Conservation (phyloP, 2,329 filamentous ascomycete species). For the Davidsoniella neocaledoniae region DNA sequence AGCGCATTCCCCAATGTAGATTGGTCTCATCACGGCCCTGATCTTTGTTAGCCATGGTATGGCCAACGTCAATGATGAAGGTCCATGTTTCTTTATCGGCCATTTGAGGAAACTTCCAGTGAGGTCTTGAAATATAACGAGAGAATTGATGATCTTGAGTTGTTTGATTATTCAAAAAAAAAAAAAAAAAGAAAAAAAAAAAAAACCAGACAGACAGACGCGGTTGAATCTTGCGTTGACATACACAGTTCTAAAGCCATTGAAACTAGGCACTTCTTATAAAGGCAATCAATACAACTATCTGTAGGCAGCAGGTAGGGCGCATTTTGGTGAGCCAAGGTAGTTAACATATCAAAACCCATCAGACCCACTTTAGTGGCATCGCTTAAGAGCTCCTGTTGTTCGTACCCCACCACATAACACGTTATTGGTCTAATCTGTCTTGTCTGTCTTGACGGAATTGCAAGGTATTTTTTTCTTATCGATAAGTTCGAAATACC, state of each 20-base stretch:
- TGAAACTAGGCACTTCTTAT: too few species aligned
- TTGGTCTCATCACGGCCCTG: slow-evolving; percentile 60
- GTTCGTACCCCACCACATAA: neutral
- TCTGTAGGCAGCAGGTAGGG: slow-evolving; percentile 8
- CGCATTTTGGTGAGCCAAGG: slow-evolving; percentile 6
- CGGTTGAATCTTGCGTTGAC: too few species aligned
- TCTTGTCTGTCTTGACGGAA: neutral
- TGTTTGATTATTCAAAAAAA: too few species aligned
- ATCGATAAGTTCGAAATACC: slow-evolving; percentile 9
- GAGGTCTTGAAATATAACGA: neutral
- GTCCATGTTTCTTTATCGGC: slow-evolving; percentile 84
- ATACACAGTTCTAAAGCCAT: too few species aligned
- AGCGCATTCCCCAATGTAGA: slow-evolving; percentile 77
- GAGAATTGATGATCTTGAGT: neutral
- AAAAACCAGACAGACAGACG: neutral
- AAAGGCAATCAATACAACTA: neutral
- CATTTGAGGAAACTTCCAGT: slow-evolving; percentile 36
- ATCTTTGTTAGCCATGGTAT: slow-evolving; percentile 61
- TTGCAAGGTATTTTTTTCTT: slow-evolving; percentile 2
- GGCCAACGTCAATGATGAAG: slow-evolving; percentile 78
- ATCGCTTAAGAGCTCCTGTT: too few species aligned
- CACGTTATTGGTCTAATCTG: slow-evolving; percentile 1
- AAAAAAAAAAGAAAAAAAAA: slow-evolving; percentile 1
- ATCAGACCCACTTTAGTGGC: neutral
- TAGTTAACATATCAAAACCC: neutral